Conservation (phyloP, 2,329 filamentous ascomycete genomes). For the Gnomoniopsis smithogilvyi region DNA sequence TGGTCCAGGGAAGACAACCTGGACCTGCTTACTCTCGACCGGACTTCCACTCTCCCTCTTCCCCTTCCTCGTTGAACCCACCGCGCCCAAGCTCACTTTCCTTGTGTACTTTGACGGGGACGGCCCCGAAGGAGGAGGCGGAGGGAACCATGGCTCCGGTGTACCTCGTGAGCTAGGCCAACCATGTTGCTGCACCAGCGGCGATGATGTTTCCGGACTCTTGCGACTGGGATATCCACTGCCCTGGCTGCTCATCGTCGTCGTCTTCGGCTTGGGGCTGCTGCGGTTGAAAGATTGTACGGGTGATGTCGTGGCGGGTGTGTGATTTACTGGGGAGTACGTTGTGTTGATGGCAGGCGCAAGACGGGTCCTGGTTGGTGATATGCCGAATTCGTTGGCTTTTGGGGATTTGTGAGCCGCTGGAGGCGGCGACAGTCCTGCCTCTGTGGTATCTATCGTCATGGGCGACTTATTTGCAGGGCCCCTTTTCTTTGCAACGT, state of each 20-base stretch:
- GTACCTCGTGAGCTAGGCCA: constrained; percentile 11
- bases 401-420: constrained; percentile 11
- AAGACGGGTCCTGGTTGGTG: neutral
- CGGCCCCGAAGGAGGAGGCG: constrained; percentile 18
- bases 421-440: neutral
- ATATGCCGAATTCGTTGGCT: constrained; percentile 1
- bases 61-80: neutral
- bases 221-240: constrained; percentile 9
- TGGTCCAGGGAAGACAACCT: constrained; percentile 37
- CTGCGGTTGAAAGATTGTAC: neutral
- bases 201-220: constrained; percentile 3
- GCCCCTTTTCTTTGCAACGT: neutral
- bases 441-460: constrained; percentile 11
- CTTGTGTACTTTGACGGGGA: constrained; percentile 1
- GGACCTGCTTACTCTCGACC: constrained; percentile 33
- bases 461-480: neutral
- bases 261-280: neutral
- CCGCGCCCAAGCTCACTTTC: neutral
- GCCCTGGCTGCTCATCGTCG: constrained; percentile 18
- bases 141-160: constrained; percentile 12
- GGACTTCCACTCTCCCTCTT: constrained; percentile 28
- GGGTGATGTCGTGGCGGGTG: neutral
- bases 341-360: neutral
- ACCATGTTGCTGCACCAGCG: constrained; percentile 9
- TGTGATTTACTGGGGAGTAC: neutral